Percentiles rank a stretch among this genome's conserved stretches.
Evolutionary conservation across 257 asterid genomes (phyloP).

Genomic region (Scutellaria minor): DNA sequence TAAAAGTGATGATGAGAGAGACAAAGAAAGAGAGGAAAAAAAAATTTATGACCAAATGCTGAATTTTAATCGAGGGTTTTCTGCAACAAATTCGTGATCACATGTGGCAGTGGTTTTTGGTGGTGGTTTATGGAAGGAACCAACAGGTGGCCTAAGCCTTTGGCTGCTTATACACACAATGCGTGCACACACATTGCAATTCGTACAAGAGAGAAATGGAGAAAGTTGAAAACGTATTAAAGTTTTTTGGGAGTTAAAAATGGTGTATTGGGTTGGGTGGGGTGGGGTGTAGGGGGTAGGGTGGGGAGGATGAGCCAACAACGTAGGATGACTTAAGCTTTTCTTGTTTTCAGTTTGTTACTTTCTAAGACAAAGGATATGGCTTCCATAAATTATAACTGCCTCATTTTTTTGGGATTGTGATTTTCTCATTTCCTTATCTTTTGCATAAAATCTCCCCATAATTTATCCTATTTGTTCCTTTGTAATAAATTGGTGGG

Average conservation of each 20-base stretch:
- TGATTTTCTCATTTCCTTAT: slow-evolving; percentile 33
- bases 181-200: slow-evolving; percentile 21
- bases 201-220: slow-evolving; percentile 7
- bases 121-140: slow-evolving; percentile 40
- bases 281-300: background rate
- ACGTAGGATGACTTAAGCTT: slow-evolving; percentile 29
- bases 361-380: slow-evolving; percentile 28
- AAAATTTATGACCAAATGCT: slow-evolving; percentile 15
- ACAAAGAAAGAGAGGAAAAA: background rate
- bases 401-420: slow-evolving; percentile 38
- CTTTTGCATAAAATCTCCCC: slow-evolving; percentile 24
- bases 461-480: background rate
- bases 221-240: slow-evolving; percentile 32
- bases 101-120: slow-evolving; percentile 47
- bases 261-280: slow-evolving; percentile 5
- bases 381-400: slow-evolving; percentile 36
- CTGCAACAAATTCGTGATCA: slow-evolving; percentile 44
- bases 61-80: slow-evolving; percentile 36
- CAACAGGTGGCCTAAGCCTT: slow-evolving; percentile 36
- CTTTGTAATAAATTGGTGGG: background rate
- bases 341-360: slow-evolving; percentile 21
- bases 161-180: slow-evolving; percentile 27
- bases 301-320: background rate
- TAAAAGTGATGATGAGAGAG: slow-evolving; percentile 40
- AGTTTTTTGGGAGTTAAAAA: slow-evolving; percentile 37